A percentile compares a stretch with the other conserved stretches of the same genome.
These are phyloP conservation scores for Aspergillus oerlinghausenensis DNA, from an alignment of 2,329 filamentous ascomycete genomes.

Conservation along the genomic window DNA sequence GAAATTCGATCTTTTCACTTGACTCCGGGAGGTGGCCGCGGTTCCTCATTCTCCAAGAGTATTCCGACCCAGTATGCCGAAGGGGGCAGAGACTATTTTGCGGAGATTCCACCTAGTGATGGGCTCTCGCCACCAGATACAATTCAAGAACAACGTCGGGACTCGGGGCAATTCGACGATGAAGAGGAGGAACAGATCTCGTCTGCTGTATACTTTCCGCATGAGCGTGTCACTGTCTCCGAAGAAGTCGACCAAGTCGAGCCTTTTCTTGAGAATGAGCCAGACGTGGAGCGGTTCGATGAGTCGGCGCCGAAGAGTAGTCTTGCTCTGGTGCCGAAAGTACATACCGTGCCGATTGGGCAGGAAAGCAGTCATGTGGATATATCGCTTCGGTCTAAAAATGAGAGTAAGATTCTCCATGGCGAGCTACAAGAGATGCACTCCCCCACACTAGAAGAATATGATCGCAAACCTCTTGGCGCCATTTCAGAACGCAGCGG, in stretches of 20 bases:
- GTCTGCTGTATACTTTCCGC: conserved; percentile 61
- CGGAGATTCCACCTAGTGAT: conserved; percentile 15
- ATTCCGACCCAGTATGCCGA: conserved; percentile 36
- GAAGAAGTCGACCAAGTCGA: conserved; percentile 25
- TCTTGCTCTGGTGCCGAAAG: conserved; percentile 26
- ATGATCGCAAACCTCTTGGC: conserved; percentile 32
- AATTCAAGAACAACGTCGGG: conserved; percentile 17
- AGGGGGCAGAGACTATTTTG: conserved; percentile 26
- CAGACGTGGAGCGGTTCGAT: conserved; percentile 21
- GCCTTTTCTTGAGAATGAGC: conserved; percentile 16
- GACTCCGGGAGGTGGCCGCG: conserved; percentile 43
- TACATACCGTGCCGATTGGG: conserved; percentile 20
- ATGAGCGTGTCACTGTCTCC: conserved; percentile 46
- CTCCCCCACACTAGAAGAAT: conserved; percentile 34
- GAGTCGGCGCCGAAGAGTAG: conserved; percentile 22
- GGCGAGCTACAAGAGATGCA: conserved; percentile 49
- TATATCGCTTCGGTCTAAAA: conserved; percentile 57
- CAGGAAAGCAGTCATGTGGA: conserved; percentile 51
- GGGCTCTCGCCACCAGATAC: conserved; percentile 20
- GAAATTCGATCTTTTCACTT: conserved; percentile 55
- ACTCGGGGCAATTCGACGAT: conserved; percentile 40
- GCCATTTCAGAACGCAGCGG: conserved; percentile 33
- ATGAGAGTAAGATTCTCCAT: conserved; percentile 57
- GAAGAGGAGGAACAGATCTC: conserved; percentile 63
- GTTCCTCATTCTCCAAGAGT: conserved; percentile 42